phyloP scores from a whole-genome alignment of 1,284 basidiomycete genomes.

The Ceratobasidium sp. region DNA sequence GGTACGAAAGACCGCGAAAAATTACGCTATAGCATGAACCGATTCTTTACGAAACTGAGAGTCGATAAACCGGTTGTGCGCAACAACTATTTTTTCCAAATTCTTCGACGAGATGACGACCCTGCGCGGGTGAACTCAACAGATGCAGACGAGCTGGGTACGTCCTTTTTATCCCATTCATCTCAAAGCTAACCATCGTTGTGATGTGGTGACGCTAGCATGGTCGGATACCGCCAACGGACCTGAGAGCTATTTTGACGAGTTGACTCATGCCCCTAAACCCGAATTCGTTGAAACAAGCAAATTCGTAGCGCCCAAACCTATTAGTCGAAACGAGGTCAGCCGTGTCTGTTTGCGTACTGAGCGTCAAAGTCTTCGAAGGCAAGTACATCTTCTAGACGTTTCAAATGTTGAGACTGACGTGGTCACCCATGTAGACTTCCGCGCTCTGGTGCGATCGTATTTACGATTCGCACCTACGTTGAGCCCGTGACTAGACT shows the following conservation, averaged over 20 bases:
- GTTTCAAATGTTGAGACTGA: conserved; percentile 40
- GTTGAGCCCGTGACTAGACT: conserved; percentile 66
- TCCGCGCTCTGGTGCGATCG: conserved; percentile 67
- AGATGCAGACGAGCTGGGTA: conserved; percentile 23
- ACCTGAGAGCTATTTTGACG: conserved; percentile 61
- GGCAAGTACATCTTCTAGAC: conserved; percentile 45
- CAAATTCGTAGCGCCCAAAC: conserved; percentile 46
- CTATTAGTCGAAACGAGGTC: conserved; percentile 40
- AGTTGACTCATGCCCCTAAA: conserved; percentile 40
- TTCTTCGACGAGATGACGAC: conserved; percentile 51
- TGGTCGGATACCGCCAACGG: conserved; percentile 73
- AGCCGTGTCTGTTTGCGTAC: conserved; percentile 61
- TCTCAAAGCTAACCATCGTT: conserved; percentile 43
- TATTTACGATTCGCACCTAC: conserved; percentile 82
- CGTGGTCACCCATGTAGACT: conserved; percentile 46
- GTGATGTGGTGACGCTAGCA: conserved; percentile 61
- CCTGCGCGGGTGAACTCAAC: conserved; percentile 9
- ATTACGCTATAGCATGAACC: conserved; percentile 66
- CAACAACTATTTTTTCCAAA: conserved; percentile 59
- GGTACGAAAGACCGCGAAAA: conserved; percentile 62
- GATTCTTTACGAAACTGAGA: conserved; percentile 70
- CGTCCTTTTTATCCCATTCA: conserved; percentile 22
- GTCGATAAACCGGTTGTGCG: conserved; percentile 73
- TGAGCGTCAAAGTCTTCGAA: conserved; percentile 75
- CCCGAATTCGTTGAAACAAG: conserved; percentile 46